Evolutionary conservation across 1,284 basidiomycete species (phyloP), one percentile per base, ranked within the genome.

Genomic region (Takashimella tepidaria): DNA sequence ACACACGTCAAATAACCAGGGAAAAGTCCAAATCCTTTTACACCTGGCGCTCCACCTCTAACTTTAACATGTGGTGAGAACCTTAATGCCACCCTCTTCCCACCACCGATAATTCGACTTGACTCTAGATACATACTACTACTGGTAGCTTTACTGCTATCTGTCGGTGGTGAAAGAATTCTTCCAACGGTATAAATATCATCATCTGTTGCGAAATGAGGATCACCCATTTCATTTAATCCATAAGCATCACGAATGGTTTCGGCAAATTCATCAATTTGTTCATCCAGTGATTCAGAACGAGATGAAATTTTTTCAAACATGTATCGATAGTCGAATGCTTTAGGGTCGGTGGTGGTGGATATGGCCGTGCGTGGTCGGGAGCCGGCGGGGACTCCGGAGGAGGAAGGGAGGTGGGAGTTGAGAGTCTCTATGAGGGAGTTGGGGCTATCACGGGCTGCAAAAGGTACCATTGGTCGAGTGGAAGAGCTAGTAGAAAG

Each of bases 1-100:
- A 97, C 70, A 2, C 87, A 89, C 0, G 88, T 86, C 45, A 98
- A 84, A 41, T 86, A 85, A 1, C 96, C 96, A 0, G 92, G 91
- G 68, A 93, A 98, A 26, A 98, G 70, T 0, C 88, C 85, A 20
- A 87, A 77, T 0, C 84, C 83, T n/a, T 82, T 83, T 21, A 83
- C 78, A 4, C 85, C 86, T 4, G 81, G 73, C 4, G 76, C 75
- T 0, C 82, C 83, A 20, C 85, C 85, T 45, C 84, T 81, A 3
- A 93, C 79, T 63, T 83, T 84, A 51, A 89, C 76, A 1, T 51
- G 41, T 0, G 60, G 45, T 43, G 86, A 79, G 58, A 96, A 87
- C 40, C 83, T 81, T 47, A 97, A 74, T 1, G 85, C 79, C 3
- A 91, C 79, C 8, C 91, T 77, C 27, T 78, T 80, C 4, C 89